Percentiles rank a stretch among this genome's conserved stretches.
phyloP scores from a whole-genome alignment of 164 flowering plant species.

The Magnolia officinalis region DNA sequence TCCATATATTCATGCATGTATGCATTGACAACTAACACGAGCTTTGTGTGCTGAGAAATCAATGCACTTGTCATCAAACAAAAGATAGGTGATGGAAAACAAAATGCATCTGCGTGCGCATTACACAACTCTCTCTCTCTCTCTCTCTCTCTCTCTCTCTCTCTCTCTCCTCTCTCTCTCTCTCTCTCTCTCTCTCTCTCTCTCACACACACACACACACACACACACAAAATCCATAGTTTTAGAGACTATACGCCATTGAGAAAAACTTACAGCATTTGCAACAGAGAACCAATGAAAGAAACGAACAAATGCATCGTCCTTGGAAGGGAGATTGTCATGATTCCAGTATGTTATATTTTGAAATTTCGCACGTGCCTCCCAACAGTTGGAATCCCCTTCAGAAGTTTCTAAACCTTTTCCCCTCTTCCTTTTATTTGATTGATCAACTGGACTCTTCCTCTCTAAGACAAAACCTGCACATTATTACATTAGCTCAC shows the following conservation, averaged over 20 bases:
- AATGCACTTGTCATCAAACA: neutral
- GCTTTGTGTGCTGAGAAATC: no score
- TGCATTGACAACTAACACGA: no score
- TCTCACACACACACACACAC: no score
- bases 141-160: neutral
- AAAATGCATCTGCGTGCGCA: no score
- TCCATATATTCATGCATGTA: neutral
- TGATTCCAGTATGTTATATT: conserved; percentile 79
- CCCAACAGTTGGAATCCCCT: conserved; percentile 46
- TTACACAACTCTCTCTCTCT: neutral
- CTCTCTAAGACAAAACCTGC: conserved; percentile 74
- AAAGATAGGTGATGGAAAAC: neutral
- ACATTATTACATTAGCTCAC: neutral
- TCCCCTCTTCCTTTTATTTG: conserved; percentile 14
- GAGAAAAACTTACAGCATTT: conserved; percentile 57
- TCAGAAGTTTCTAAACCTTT: conserved; percentile 32
- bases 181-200: no score
- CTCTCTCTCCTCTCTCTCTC: no score
- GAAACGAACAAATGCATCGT: conserved; percentile 63
- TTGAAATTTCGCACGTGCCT: conserved; percentile 56
- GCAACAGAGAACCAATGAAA: conserved; percentile 81
- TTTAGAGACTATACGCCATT: neutral
- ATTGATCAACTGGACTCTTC: conserved; percentile 20
- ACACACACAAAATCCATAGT: no score
- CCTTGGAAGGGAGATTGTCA: conserved; percentile 66